These are phyloP conservation scores for Plectosphaerella sp. DNA, from an alignment of 2,329 filamentous ascomycete genomes.

Conservation along the genomic window DNA sequence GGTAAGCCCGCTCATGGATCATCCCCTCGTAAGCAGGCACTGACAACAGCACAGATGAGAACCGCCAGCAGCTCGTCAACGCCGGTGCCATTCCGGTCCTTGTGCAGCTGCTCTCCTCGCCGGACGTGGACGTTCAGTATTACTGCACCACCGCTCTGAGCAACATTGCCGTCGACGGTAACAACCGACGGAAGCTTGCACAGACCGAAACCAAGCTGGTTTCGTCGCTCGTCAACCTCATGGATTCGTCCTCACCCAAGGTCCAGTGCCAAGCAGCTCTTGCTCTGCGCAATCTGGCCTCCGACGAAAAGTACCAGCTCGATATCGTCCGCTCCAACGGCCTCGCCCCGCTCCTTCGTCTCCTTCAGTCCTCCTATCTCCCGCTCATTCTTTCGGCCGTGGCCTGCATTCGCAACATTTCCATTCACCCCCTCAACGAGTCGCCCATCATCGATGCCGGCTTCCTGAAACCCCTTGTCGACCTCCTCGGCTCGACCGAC, in stretches of 20 bases:
- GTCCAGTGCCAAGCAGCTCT: conserved; percentile 97
- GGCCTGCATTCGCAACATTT: conserved; percentile 97
- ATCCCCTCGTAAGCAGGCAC: neutral
- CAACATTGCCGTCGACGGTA: conserved; percentile 94
- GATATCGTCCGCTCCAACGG: conserved; percentile 92
- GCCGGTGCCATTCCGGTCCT: conserved; percentile 97
- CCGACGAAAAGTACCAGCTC: conserved; percentile 97
- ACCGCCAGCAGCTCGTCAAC: conserved; percentile 93
- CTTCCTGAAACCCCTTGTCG: conserved; percentile 89
- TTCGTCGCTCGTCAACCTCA: conserved; percentile 88
- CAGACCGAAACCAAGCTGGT: conserved; percentile 89
- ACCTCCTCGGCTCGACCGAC: conserved; percentile 89
- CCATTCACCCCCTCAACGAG: conserved; percentile 95
- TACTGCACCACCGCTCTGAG: conserved; percentile 98
- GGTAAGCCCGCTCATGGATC: conserved; percentile 49
- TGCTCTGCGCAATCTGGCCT: conserved; percentile 89
- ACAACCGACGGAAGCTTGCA: conserved; percentile 85
- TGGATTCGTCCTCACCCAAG: conserved; percentile 96
- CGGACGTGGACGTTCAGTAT: conserved; percentile 97
- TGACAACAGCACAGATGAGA: conserved; percentile 66
- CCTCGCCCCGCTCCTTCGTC: conserved; percentile 76
- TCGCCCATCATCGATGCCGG: conserved; percentile 98
- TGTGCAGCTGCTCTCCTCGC: conserved; percentile 86
- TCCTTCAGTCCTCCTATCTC: conserved; percentile 92
- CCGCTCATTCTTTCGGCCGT: conserved; percentile 95